Conservation (phyloP, 768 basidiomycete genomes). For the Leccinum ochraceum region DNA sequence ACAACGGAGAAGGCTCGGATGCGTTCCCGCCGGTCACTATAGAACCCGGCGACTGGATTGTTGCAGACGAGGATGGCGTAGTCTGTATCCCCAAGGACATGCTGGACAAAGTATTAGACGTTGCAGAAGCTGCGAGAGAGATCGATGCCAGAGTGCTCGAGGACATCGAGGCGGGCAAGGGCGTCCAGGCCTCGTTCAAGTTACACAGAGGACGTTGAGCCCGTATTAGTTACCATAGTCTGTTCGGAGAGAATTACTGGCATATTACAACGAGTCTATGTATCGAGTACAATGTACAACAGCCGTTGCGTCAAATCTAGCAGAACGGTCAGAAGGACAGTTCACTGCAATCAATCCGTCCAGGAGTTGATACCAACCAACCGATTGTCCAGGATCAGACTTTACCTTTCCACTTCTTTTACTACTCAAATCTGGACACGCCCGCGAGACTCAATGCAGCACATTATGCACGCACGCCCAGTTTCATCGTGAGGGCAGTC, state of each 20-base stretch:
- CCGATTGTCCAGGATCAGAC: slow-evolving; percentile 3
- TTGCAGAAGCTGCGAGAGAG: slow-evolving; percentile 58
- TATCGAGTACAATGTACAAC: slow-evolving; percentile 24
- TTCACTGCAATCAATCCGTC: not conserved
- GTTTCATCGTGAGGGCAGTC: slow-evolving; percentile 48
- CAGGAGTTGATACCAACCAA: slow-evolving; percentile 10
- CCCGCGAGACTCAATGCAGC: slow-evolving; percentile 7
- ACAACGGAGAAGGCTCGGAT: slow-evolving; percentile 33
- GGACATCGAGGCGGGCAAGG: slow-evolving; percentile 75
- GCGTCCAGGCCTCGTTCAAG: slow-evolving; percentile 78
- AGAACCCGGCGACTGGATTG: slow-evolving; percentile 75
- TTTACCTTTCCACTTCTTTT: not conserved
- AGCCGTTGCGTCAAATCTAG: slow-evolving; percentile 19
- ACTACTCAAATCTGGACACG: not conserved
- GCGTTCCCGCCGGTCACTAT: slow-evolving; percentile 58
- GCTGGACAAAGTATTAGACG: slow-evolving; percentile 53
- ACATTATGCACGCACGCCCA: slow-evolving; percentile 37
- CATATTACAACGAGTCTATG: slow-evolving; percentile 22
- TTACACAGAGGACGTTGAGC: slow-evolving; percentile 59
- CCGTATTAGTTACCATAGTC: not conserved
- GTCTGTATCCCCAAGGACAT: slow-evolving; percentile 70
- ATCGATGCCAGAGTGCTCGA: slow-evolving; percentile 71
- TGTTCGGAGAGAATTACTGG: slow-evolving; percentile 5
- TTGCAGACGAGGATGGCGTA: slow-evolving; percentile 90
- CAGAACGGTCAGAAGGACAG: slow-evolving; percentile 21